These are phyloP conservation scores for Kockovaella imperatae DNA, from an alignment of 768 basidiomycete species.

Conservation along the genomic window DNA sequence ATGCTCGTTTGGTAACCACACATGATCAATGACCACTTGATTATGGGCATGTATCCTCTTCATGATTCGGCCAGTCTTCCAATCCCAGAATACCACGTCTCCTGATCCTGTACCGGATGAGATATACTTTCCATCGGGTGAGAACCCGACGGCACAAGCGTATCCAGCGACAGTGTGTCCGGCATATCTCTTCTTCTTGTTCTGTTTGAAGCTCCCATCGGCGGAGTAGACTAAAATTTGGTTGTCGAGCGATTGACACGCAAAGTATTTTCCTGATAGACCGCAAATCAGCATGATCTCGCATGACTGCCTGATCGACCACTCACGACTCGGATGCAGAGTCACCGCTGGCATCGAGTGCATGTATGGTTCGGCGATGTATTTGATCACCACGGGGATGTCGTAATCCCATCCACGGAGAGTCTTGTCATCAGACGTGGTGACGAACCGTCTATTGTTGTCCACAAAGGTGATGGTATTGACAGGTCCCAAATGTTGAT, in stretches of 20 bases:
- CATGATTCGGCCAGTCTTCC: conserved; percentile 96
- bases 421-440: conserved; percentile 97
- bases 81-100: conserved; percentile 97
- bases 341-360: conserved; percentile 99
- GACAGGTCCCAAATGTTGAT: conserved; percentile 95
- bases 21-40: conserved; percentile 95
- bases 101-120: conserved; percentile 93
- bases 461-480: conserved; percentile 99
- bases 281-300: background rate
- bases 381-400: conserved; percentile 98
- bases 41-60: conserved; percentile 78
- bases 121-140: conserved; percentile 96
- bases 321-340: conserved; percentile 85
- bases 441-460: conserved; percentile 92
- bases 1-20: conserved; percentile 95
- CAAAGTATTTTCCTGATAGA: conserved; percentile 78
- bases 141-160: conserved; percentile 94
- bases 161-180: conserved; percentile 96
- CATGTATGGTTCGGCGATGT: conserved; percentile 98
- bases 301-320: background rate
- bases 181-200: conserved; percentile 95
- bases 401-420: conserved; percentile 99
- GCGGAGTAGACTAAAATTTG: conserved; percentile 96
- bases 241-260: conserved; percentile 95
- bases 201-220: conserved; percentile 88